These are phyloP conservation scores for Fusarium sterilihyphosum DNA, from an alignment of 2,329 filamentous ascomycete genomes.

Conservation along the genomic window DNA sequence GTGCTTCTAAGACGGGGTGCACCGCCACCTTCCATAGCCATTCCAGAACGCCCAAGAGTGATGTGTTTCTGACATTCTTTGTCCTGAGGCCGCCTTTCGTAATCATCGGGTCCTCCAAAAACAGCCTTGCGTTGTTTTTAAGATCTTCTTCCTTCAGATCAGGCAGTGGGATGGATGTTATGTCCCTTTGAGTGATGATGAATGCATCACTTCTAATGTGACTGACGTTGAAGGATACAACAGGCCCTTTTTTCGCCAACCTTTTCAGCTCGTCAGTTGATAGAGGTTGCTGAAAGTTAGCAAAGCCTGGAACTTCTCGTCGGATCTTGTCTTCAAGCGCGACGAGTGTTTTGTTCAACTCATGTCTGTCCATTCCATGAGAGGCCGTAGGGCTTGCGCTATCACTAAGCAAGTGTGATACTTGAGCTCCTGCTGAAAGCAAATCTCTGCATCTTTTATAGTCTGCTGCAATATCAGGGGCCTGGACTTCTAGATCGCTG, in stretches of 20 bases:
- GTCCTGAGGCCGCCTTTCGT: rapidly evolving
- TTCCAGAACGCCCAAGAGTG: rapidly evolving
- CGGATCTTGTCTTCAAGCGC: background rate
- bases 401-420: no score
- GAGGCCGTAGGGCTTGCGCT: no score
- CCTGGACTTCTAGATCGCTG: no score
- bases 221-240: background rate
- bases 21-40: background rate
- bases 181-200: rapidly evolving
- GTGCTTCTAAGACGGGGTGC: rapidly evolving
- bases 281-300: background rate
- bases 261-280: rapidly evolving
- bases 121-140: rapidly evolving
- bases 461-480: no score
- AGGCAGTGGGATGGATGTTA: rapidly evolving
- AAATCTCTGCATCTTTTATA: no score
- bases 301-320: rapidly evolving
- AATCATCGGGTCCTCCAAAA: background rate
- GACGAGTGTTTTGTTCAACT: background rate
- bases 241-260: background rate
- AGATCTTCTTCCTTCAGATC: background rate
- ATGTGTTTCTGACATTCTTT: rapidly evolving
- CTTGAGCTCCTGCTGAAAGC: no score
- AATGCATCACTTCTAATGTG: background rate
- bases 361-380: background rate